Base-by-base conservation (phyloP, 2,329 filamentous ascomycete genomes). In the Leptographium galeiforme region DNA sequence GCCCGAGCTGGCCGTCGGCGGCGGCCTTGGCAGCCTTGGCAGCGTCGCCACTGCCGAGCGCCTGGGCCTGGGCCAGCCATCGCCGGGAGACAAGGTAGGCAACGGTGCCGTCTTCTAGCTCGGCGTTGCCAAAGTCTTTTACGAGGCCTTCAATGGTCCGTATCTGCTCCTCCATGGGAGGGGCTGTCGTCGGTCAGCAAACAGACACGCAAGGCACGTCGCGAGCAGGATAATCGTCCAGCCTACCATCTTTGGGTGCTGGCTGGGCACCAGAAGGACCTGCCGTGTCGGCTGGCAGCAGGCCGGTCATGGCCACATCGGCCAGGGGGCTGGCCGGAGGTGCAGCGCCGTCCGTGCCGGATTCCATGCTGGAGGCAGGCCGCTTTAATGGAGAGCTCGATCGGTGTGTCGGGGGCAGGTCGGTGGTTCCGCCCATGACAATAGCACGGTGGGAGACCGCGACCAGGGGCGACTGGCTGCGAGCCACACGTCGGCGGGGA, bases 31-130 rank as follows among this genome's bases (percentile, higher is more conserved):
- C 73, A 19, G 73, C 74, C 51, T 75, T 68, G 54, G 78, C 75
- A 16, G 72, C 67, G n/a, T 80, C 77, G 10, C 77, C 74, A 49
- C 58, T 58, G 49, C 78, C 79, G 53, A 87, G 74, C 30, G 85
- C 77, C 55, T 84, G 72, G 3, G 93, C 87, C 55, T 81, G 79
- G 54, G 78, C 75, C 38, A 96, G 75, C 93, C 93, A 97, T 55
- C 75, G 75, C 50, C 76, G 78, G 2, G 90, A 94, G 6, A 97
- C 79, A 19, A 95, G 69, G 61, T 84, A 95, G 14, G 84, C 87
- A 53, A 80, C 76, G 55, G 87, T 79, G n/a, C 84, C 84, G 57
- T 90, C 86, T 55, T 79, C 68, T n/a, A 82, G 66, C 8, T 78
- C 74, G 0, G 65, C 64, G 48, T 76, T 72, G n/a, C 68, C 66